Evolutionary conservation across 2,329 filamentous ascomycete genomes (phyloP).

Genomic region (Colletotrichum sublineola): DNA sequence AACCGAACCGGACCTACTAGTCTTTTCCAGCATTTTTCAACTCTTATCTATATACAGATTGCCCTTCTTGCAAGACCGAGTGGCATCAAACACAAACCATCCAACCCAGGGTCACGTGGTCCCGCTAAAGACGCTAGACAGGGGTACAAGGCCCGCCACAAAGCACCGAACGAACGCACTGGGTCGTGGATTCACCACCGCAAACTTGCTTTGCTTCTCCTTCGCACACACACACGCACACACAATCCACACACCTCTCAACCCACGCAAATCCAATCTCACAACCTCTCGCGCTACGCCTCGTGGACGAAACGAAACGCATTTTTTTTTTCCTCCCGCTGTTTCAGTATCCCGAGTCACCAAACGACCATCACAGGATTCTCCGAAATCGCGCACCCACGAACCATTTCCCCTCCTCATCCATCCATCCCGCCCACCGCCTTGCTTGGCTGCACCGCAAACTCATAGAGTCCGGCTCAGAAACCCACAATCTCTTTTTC

Average conservation of each 20-base stretch:
- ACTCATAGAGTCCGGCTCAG: slow-evolving; percentile 28
- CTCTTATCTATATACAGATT: background rate
- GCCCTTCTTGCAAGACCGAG: background rate
- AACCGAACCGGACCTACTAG: background rate
- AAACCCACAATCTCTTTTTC: slow-evolving; percentile 5
- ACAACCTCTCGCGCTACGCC: slow-evolving; percentile 34
- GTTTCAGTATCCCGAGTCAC: slow-evolving; percentile 38
- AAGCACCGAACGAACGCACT: slow-evolving; percentile 32
- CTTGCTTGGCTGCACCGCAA: slow-evolving; percentile 15
- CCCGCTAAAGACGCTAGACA: slow-evolving; percentile 21
- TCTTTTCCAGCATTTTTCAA: too few species aligned
- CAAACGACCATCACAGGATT: slow-evolving; percentile 25
- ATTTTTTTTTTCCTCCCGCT: slow-evolving; percentile 12
- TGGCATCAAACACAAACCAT: background rate
- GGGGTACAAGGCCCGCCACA: slow-evolving; percentile 33
- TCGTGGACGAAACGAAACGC: slow-evolving; percentile 43
- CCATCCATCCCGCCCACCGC: background rate
- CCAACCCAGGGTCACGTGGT: slow-evolving; percentile 26
- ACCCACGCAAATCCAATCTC: slow-evolving; percentile 22
- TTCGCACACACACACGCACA: slow-evolving; percentile 24
- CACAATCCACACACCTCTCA: slow-evolving; percentile 11
- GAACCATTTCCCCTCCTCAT: background rate
- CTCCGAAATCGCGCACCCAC: slow-evolving; percentile 28
- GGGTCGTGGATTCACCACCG: slow-evolving; percentile 24
- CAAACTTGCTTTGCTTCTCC: slow-evolving; percentile 43